A percentile compares a stretch with the other conserved stretches of the same genome.
phyloP scores from a whole-genome alignment of 768 basidiomycete genomes.

The Suillus occidentalis region DNA sequence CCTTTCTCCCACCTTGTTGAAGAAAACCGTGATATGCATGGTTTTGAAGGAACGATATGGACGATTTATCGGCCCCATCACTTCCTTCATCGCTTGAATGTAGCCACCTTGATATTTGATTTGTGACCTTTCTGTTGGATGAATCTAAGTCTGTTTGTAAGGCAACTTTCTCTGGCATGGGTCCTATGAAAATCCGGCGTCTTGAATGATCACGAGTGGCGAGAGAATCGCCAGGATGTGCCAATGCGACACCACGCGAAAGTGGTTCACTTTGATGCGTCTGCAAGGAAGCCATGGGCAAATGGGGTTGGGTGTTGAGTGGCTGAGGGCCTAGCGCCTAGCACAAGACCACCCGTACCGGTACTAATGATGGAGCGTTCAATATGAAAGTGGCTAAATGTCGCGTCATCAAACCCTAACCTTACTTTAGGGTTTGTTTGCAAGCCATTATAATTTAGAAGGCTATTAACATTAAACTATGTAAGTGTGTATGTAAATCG shows the following conservation, averaged over 20 bases:
- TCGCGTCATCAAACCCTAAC: constrained; percentile 27
- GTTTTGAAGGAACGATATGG: constrained; percentile 47
- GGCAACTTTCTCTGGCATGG: constrained; percentile 66
- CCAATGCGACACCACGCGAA: background rate
- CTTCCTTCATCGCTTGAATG: constrained; percentile 18
- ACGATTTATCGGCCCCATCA: constrained; percentile 37
- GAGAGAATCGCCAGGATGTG: background rate
- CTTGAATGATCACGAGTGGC: constrained; percentile 32
- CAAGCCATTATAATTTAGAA: background rate
- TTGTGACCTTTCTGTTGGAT: constrained; percentile 25
- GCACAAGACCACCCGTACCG: background rate
- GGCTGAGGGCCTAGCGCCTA: background rate
- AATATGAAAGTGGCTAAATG: background rate
- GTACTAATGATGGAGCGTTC: background rate
- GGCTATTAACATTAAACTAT: background rate
- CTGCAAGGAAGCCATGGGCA: background rate
- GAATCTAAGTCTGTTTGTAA: constrained; percentile 35
- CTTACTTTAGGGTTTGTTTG: constrained; percentile 7
- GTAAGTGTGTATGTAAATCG: background rate
- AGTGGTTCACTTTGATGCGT: background rate
- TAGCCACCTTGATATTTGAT: constrained; percentile 26
- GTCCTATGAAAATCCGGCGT: constrained; percentile 70
- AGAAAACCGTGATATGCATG: constrained; percentile 68
- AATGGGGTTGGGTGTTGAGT: background rate
- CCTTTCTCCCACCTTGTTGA: constrained; percentile 57